These are phyloP conservation scores for Taphrina flavorubra DNA, from an alignment of 1,139 yeast species.

Conservation along the genomic window DNA sequence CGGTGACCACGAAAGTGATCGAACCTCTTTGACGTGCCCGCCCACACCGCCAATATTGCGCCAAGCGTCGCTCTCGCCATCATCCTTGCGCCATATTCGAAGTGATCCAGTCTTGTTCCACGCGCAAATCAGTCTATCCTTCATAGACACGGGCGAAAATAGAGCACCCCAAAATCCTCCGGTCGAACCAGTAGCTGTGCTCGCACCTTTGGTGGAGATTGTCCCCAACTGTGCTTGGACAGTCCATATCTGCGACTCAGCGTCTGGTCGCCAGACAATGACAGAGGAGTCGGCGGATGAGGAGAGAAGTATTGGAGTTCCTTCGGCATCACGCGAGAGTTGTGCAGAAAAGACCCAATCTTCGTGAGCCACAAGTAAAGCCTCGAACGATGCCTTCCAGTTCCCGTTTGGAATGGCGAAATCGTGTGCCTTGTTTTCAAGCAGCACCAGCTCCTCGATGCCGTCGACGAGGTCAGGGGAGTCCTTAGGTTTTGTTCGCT, in stretches of 20 bases:
- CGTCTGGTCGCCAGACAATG: constrained; percentile 95
- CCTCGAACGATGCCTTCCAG: constrained; percentile 72
- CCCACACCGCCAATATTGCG: constrained; percentile 67
- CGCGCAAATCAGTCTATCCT: constrained; percentile 91
- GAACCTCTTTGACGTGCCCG: constrained; percentile 76
- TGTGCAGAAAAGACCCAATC: constrained; percentile 90
- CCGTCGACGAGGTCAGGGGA: neutral
- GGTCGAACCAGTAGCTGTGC: constrained; percentile 96
- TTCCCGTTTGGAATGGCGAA: constrained; percentile 46
- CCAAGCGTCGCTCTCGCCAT: constrained; percentile 56
- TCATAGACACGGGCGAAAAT: constrained; percentile 71
- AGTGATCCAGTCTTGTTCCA: constrained; percentile 67
- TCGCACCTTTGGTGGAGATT: constrained; percentile 91
- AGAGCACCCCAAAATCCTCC: constrained; percentile 95
- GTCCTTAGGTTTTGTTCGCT: neutral
- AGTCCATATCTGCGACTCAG: constrained; percentile 86
- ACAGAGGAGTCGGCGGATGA: constrained; percentile 93
- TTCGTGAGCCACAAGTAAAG: constrained; percentile 95
- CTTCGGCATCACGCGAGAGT: constrained; percentile 62
- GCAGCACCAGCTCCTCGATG: constrained; percentile 16
- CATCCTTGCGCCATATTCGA: constrained; percentile 46
- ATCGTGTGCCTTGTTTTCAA: constrained; percentile 31
- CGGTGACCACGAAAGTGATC: constrained; percentile 80
- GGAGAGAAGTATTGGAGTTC: constrained; percentile 62
- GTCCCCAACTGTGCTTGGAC: constrained; percentile 85